Conservation (phyloP, 1,284 basidiomycete genomes). For the Melampsora larici-populina region DNA sequence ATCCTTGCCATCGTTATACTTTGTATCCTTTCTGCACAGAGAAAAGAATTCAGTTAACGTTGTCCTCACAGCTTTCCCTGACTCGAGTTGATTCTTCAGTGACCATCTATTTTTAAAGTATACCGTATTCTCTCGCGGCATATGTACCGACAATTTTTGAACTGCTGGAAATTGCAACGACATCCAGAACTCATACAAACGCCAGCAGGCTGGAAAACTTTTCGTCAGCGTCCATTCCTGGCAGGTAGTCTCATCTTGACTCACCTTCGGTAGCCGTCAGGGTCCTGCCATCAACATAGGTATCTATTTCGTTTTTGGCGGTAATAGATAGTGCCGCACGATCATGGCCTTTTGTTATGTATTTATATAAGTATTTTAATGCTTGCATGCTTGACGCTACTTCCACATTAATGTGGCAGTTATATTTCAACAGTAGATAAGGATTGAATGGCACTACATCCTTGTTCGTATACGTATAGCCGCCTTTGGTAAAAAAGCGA, state of each 20-base stretch:
- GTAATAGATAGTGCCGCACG: neutral
- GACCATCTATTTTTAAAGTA: neutral
- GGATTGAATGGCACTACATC: neutral
- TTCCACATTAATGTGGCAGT: neutral
- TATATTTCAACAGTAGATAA: neutral
- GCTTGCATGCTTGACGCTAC: too few relatives aligned
- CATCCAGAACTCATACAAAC: neutral
- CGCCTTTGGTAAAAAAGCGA: neutral
- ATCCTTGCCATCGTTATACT: too few relatives aligned
- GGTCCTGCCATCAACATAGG: neutral
- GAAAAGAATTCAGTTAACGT: slow-evolving; percentile 7
- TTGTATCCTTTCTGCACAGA: too few relatives aligned
- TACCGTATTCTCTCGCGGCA: too few relatives aligned
- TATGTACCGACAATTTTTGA: too few relatives aligned
- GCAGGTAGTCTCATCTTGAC: too few relatives aligned
- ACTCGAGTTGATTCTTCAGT: neutral
- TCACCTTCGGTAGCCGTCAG: neutral
- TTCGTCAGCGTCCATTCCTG: too few relatives aligned
- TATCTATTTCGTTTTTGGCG: neutral
- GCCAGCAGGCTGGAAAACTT: neutral
- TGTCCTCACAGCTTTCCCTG: neutral
- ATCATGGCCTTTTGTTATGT: slow-evolving; percentile 13
- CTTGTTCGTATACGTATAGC: neutral
- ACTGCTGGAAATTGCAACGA: too few relatives aligned
- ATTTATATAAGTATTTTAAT: slow-evolving; percentile 27